Evolutionary conservation across 495 filamentous ascomycete species (phyloP).

Genomic region (Penicillium desertorum): DNA sequence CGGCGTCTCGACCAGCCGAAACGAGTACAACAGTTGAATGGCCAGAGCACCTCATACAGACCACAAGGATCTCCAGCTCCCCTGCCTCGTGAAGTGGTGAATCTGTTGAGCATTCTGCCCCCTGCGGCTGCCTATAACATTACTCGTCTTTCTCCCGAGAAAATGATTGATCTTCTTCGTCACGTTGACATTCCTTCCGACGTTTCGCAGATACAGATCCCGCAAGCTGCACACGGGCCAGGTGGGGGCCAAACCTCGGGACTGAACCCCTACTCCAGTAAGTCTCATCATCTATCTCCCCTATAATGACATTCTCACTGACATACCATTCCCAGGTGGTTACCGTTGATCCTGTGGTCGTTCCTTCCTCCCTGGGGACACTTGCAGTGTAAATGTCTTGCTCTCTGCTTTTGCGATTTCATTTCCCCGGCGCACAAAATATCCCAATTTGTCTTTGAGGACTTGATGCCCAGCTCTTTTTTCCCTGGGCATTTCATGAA

Average conservation of each 20-base stretch:
- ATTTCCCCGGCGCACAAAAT: constrained; percentile 21
- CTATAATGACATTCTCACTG: not conserved
- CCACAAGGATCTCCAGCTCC: constrained; percentile 47
- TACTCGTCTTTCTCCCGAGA: constrained; percentile 64
- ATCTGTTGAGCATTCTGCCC: constrained; percentile 81
- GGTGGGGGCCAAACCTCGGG: constrained; percentile 28
- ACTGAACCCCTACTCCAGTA: constrained; percentile 39
- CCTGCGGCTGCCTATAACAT: constrained; percentile 67
- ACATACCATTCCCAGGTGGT: constrained; percentile 23
- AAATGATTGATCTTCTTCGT: constrained; percentile 71
- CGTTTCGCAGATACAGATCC: constrained; percentile 45
- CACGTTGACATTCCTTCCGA: constrained; percentile 62
- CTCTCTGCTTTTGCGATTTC: constrained; percentile 7
- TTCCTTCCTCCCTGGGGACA: not conserved
- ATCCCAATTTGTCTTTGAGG: constrained; percentile 23
- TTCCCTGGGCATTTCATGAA: constrained; percentile 8
- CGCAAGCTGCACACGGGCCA: constrained; percentile 35
- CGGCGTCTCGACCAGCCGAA: constrained; percentile 79
- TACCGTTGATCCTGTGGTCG: constrained; percentile 28
- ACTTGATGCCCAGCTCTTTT: constrained; percentile 15
- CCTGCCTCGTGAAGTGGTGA: constrained; percentile 76
- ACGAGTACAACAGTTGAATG: constrained; percentile 45
- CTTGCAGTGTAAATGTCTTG: constrained; percentile 19
- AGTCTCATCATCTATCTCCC: constrained; percentile 7
- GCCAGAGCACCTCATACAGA: constrained; percentile 40